These are phyloP conservation scores for Helianthus annuus DNA, from an alignment of 129 eudicot species.

Conservation along the genomic window HanXRQr2.0-SUNRISE NC_035448.2:50063605-50064104, in stretches of 20 bases:
- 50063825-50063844: no score
- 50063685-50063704: slow-evolving; percentile 1
- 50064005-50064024: slow-evolving; percentile 29
- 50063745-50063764: no score
- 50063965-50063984: slow-evolving; percentile 42
- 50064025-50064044: background rate
- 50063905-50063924: background rate
- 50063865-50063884: no score
- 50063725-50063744: no score
- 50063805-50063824: no score
- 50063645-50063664: background rate
- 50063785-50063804: no score
- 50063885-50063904: no score
- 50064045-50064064: slow-evolving; percentile 74
- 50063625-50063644: background rate
- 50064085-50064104: slow-evolving; percentile 36
- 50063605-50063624: no score
- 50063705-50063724: no score
- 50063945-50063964: background rate
- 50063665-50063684: background rate
- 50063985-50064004: slow-evolving; percentile 29
- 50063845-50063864: no score
- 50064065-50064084: slow-evolving; percentile 53
- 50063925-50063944: background rate
- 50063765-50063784: no score